phyloP scores from a whole-genome alignment of 768 basidiomycete species.

The Kwoniella sp. region DNA sequence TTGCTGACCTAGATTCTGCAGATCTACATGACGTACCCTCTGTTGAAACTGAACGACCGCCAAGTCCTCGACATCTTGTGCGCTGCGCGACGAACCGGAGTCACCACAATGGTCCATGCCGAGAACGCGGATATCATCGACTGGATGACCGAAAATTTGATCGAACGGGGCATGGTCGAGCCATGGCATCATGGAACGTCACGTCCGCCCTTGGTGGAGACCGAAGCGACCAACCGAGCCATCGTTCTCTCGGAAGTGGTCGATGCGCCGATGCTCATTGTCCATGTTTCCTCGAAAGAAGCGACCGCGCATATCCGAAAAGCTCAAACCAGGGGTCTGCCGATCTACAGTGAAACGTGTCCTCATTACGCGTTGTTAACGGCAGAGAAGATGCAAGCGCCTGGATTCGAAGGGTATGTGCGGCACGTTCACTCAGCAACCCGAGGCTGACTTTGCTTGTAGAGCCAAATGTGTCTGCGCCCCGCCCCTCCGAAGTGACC shows the following conservation, averaged over 20 bases:
- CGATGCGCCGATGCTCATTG: constrained; percentile 53
- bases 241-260: constrained; percentile 51
- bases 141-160: constrained; percentile 49
- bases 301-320: constrained; percentile 46
- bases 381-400: constrained; percentile 47
- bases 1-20: not conserved
- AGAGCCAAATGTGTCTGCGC: constrained; percentile 54
- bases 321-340: constrained; percentile 47
- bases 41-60: constrained; percentile 53
- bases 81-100: constrained; percentile 49
- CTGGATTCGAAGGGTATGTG: constrained; percentile 49
- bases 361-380: constrained; percentile 53
- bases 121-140: constrained; percentile 56
- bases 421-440: not conserved
- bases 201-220: constrained; percentile 51
- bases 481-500: constrained; percentile 47
- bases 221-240: constrained; percentile 54
- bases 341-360: constrained; percentile 54
- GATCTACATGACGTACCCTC: constrained; percentile 56
- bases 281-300: constrained; percentile 51
- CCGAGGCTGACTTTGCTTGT: constrained; percentile 1
- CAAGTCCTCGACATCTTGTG: constrained; percentile 55
- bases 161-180: constrained; percentile 43
- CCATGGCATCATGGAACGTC: constrained; percentile 51
- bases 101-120: constrained; percentile 54